Evolutionary conservation across 1,284 basidiomycete genomes (phyloP).

Genomic region (Cutaneotrichosporon sp.): DNA sequence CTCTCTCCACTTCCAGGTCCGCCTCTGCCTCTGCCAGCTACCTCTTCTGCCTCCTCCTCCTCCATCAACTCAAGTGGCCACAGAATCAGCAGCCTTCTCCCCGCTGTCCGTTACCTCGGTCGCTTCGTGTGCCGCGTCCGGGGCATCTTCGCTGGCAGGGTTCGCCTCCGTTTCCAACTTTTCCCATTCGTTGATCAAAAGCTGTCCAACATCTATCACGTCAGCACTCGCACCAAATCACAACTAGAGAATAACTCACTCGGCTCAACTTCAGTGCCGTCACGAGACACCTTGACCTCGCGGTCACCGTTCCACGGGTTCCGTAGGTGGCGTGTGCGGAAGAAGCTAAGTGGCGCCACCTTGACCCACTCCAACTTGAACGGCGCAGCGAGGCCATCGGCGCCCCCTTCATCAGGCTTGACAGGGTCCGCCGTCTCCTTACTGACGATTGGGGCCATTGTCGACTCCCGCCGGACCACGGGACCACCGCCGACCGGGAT

Average conservation of each 20-base stretch:
- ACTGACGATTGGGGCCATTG: background rate
- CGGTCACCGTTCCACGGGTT: conserved; percentile 92
- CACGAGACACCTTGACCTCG: conserved; percentile 86
- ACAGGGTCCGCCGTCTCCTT: conserved; percentile 12
- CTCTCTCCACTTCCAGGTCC: background rate
- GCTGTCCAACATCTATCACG: conserved; percentile 62
- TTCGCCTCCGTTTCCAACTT: conserved; percentile 29
- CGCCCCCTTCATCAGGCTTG: background rate
- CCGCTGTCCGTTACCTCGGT: background rate
- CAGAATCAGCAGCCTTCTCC: background rate
- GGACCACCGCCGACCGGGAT: conserved; percentile 12
- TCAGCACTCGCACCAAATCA: background rate
- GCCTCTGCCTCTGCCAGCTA: background rate
- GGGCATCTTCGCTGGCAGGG: conserved; percentile 5
- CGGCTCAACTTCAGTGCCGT: conserved; percentile 89
- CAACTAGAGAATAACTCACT: conserved; percentile 35
- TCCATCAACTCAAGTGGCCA: background rate
- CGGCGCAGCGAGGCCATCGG: conserved; percentile 62
- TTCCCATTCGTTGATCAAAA: conserved; percentile 75
- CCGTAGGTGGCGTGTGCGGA: conserved; percentile 71
- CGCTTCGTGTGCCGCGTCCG: conserved; percentile 1
- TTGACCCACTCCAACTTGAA: conserved; percentile 86
- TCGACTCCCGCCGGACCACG: background rate
- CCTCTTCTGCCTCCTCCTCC: background rate
- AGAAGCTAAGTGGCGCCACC: conserved; percentile 72